Percentiles rank a stretch among this genome's conserved stretches.
phyloP scores from a whole-genome alignment of 495 filamentous ascomycete genomes.

The Penicillium samsonianum region DNA sequence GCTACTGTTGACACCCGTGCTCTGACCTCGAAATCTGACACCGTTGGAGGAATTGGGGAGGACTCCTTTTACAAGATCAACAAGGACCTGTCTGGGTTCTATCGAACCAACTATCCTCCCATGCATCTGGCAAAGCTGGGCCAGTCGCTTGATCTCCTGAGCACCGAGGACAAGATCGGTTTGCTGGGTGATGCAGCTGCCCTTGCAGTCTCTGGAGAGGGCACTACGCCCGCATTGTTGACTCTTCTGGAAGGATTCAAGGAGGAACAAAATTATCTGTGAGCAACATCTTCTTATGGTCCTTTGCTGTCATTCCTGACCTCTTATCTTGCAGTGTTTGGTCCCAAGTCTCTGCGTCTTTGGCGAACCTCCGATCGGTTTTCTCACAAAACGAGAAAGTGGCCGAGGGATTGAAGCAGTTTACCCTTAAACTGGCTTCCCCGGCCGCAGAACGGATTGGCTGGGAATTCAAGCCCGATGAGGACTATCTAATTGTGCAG shows the following conservation, averaged over 20 bases:
- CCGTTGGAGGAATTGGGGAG: constrained; percentile 69
- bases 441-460: constrained; percentile 75
- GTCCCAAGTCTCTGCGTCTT: constrained; percentile 72
- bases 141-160: constrained; percentile 67
- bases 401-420: constrained; percentile 68
- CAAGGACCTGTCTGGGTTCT: constrained; percentile 83
- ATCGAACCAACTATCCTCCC: constrained; percentile 87
- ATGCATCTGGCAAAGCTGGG: constrained; percentile 76
- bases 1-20: constrained; percentile 47
- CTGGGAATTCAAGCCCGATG: constrained; percentile 74
- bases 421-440: constrained; percentile 68
- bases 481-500: constrained; percentile 80
- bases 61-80: constrained; percentile 89
- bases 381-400: constrained; percentile 60
- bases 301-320: constrained; percentile 23
- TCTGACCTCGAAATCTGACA: constrained; percentile 74
- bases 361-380: constrained; percentile 64
- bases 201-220: constrained; percentile 81
- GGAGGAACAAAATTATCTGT: constrained; percentile 78
- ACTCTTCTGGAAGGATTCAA: constrained; percentile 78
- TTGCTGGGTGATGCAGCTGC: constrained; percentile 90
- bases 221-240: constrained; percentile 75
- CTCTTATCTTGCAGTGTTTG: constrained; percentile 59
- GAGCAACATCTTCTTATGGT: constrained; percentile 25
- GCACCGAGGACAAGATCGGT: constrained; percentile 86